Base-by-base conservation (phyloP, 1,284 basidiomycete species). In the Sphaerobolus stellatus region DNA sequence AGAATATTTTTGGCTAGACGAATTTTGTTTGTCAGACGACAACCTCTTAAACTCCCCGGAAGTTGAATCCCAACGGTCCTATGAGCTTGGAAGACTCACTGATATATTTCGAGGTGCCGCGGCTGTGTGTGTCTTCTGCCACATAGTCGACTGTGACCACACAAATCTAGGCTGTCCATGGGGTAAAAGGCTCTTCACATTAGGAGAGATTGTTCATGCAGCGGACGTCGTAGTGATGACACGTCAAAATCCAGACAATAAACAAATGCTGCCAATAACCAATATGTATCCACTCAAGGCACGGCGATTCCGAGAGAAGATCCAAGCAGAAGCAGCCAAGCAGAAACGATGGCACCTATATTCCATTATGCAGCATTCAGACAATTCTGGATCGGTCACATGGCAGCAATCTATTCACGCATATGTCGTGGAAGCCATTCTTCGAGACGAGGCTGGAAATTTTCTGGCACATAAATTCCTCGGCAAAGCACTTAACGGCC, bases 371-470 rank as follows among this genome's bases (percentile, higher is more conserved):
- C 60, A 62, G 30, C 62, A 64, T 29, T 46, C 60, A 1, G 52
- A 50, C 16, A 65, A 64, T 44, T 54, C 61, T 6, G 64, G 65
- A 3, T 41, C 60, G 6, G 51, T 60, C 6, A 38, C 61, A 2
- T 67, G 65, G 64, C 64, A 66, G 48, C 34, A 47, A 4, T 58
- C 62, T 2, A 67, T 67, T 29, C 64, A 67, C 36, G 59, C 65
- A 6, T 50, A 66, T 13, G 54, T 67, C 24, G 60, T 67, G 22
- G 64, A 67, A 52, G 59, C 56, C 6, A 63, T 67, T 20, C 54
- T 58, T 11, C 59, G 65, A 29, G 59, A 62, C 36, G 56, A 61
- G 29, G 52, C 47, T 7, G 54, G 55, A 24, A 47, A 52, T 14
- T 61, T 57, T 34, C n/a, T 36, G 13, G 45, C 60, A 18, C 63